Conservation (phyloP, 805 yeast genomes). For the Zygoascus flipseniorum region DNA sequence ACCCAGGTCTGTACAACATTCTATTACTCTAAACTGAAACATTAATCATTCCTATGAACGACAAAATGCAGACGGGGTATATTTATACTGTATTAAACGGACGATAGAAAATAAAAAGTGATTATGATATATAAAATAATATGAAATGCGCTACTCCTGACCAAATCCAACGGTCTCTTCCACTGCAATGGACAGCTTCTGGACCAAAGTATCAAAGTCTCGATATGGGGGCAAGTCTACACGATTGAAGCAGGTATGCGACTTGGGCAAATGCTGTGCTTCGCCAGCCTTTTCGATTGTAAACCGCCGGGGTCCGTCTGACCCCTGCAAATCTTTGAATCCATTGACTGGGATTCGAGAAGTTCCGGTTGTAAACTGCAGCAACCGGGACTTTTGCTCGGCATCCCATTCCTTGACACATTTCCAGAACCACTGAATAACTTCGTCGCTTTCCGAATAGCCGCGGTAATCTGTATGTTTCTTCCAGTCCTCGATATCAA, state of each 20-base stretch:
- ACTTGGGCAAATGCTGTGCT: constrained; percentile 81
- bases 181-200: constrained; percentile 89
- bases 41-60: too few species aligned
- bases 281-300: constrained; percentile 99
- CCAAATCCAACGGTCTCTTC: constrained; percentile 99
- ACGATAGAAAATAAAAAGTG: background rate
- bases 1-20: too few species aligned
- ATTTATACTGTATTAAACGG: background rate
- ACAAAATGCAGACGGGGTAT: background rate
- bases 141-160: constrained; percentile 45
- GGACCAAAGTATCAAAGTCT: constrained; percentile 74
- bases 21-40: too few species aligned
- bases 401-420: constrained; percentile 90
- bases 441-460: constrained; percentile 92
- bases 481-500: constrained; percentile 98
- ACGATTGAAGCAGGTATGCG: constrained; percentile 98
- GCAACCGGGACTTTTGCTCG: constrained; percentile 89
- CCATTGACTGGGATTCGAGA: constrained; percentile 99
- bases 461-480: constrained; percentile 98
- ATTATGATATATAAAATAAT: background rate
- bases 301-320: constrained; percentile 98
- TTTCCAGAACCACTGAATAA: constrained; percentile 98
- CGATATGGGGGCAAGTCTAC: constrained; percentile 94
- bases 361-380: constrained; percentile 98
- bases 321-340: constrained; percentile 95